Conservation (phyloP, 2,329 filamentous ascomycete species). For the Bisporella sp. region DNA sequence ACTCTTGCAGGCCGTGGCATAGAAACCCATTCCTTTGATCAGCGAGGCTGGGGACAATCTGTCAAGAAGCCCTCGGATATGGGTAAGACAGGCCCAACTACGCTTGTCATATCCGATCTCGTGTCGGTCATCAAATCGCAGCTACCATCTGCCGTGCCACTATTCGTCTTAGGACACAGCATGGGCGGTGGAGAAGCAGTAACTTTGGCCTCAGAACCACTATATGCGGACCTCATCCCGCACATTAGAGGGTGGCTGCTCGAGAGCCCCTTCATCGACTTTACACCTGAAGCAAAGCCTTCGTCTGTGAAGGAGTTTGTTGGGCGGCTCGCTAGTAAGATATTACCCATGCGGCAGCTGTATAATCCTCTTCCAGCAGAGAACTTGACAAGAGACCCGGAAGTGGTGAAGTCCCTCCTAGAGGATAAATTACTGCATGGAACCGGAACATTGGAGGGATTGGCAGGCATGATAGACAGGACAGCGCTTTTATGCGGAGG, state of each 20-base stretch:
- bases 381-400: slow-evolving; percentile 61
- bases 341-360: slow-evolving; percentile 60
- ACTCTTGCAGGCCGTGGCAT: slow-evolving; percentile 65
- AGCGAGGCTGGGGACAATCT: slow-evolving; percentile 81
- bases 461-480: slow-evolving; percentile 72
- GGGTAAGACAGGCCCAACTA: slow-evolving; percentile 69
- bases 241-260: slow-evolving; percentile 67
- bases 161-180: slow-evolving; percentile 85
- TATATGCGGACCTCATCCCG: slow-evolving; percentile 46
- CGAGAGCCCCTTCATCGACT: slow-evolving; percentile 72
- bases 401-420: slow-evolving; percentile 50
- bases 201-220: slow-evolving; percentile 45
- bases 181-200: slow-evolving; percentile 83
- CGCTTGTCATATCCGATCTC: slow-evolving; percentile 68
- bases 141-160: slow-evolving; percentile 45
- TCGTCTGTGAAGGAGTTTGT: slow-evolving; percentile 52
- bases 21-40: slow-evolving; percentile 72
- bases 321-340: slow-evolving; percentile 58
- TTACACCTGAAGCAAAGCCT: slow-evolving; percentile 60
- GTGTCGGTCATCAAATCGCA: slow-evolving; percentile 64
- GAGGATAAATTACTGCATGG: slow-evolving; percentile 71
- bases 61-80: slow-evolving; percentile 53
- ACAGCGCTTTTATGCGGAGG: slow-evolving; percentile 53
- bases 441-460: slow-evolving; percentile 76
- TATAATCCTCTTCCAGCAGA: slow-evolving; percentile 55